phyloP scores from a whole-genome alignment of 2,329 filamentous ascomycete genomes.

The Fusarium sterilihyphosum region DNA sequence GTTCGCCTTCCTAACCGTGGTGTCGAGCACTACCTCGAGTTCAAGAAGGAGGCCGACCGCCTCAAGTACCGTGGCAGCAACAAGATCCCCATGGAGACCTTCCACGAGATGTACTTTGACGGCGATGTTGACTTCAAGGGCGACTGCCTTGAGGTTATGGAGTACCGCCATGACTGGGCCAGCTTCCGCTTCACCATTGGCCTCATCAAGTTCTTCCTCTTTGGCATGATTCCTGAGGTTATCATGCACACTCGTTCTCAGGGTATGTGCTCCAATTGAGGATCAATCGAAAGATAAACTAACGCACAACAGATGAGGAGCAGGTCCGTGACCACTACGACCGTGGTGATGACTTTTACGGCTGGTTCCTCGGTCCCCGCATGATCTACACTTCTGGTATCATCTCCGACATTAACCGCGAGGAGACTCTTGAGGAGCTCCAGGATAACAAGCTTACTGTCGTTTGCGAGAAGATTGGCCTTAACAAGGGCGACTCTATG shows the following conservation, averaged over 20 bases:
- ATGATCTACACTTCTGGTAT: constrained; percentile 99
- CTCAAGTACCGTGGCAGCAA: constrained; percentile 78
- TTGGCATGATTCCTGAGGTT: constrained; percentile 87
- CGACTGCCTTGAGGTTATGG: constrained; percentile 86
- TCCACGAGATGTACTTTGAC: constrained; percentile 98
- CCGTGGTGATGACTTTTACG: constrained; percentile 97
- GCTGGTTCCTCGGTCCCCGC: constrained; percentile 96
- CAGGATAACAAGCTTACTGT: constrained; percentile 97
- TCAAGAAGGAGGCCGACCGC: constrained; percentile 72
- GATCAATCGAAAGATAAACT: neutral
- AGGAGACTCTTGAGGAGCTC: constrained; percentile 92
- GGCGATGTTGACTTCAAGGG: constrained; percentile 96
- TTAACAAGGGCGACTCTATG: constrained; percentile 82
- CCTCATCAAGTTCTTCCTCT: constrained; percentile 88
- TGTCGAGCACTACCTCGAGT: constrained; percentile 89
- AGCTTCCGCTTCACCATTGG: constrained; percentile 89
- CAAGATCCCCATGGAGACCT: constrained; percentile 91
- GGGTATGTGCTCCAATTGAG: constrained; percentile 51
- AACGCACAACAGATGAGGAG: constrained; percentile 73
- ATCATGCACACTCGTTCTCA: constrained; percentile 93
- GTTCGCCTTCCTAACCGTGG: constrained; percentile 85
- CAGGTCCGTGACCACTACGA: constrained; percentile 98
- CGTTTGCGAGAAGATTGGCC: constrained; percentile 93
- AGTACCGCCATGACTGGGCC: constrained; percentile 97
- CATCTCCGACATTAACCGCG: constrained; percentile 85